Percentiles rank a stretch among this genome's conserved stretches.
Evolutionary conservation across 176 grass and related monocot genomes (phyloP).

Genomic region (Musa itinerans): DNA sequence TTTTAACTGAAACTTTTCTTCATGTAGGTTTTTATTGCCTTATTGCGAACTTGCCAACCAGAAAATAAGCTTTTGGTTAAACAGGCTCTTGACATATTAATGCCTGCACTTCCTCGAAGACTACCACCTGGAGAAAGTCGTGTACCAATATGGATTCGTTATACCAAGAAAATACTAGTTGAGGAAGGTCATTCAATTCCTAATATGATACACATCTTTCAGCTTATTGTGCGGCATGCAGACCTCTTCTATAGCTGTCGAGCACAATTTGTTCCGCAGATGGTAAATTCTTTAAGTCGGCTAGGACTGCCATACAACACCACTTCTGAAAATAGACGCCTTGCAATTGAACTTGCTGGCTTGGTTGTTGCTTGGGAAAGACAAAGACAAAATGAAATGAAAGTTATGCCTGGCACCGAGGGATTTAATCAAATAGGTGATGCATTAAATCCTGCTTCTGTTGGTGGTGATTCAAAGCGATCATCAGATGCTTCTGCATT

Average conservation of each 20-base stretch:
- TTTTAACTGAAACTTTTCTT: neutral
- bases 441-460: conserved; percentile 48
- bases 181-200: conserved; percentile 99
- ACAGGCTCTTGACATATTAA: conserved; percentile 94
- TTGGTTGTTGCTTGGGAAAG: conserved; percentile 97
- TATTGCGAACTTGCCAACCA: conserved; percentile 91
- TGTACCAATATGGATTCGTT: conserved; percentile 98
- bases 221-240: conserved; percentile 94
- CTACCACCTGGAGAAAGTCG: conserved; percentile 85
- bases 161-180: conserved; percentile 96
- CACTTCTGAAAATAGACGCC: conserved; percentile 76
- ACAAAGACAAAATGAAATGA: conserved; percentile 91
- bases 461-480: conserved; percentile 52
- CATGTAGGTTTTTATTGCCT: conserved; percentile 83
- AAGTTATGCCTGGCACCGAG: conserved; percentile 61
- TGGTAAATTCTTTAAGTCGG: conserved; percentile 97
- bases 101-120: conserved; percentile 92
- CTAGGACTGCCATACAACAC: conserved; percentile 95
- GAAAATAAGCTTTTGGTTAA: conserved; percentile 97
- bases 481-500: conserved; percentile 45
- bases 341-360: conserved; percentile 98
- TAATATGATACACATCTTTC: conserved; percentile 99
- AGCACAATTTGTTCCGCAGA: conserved; percentile 99
- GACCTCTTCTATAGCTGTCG: conserved; percentile 97
- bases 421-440: conserved; percentile 50